phyloP scores from a whole-genome alignment of 768 basidiomycete species.

The Imleria badia region DNA sequence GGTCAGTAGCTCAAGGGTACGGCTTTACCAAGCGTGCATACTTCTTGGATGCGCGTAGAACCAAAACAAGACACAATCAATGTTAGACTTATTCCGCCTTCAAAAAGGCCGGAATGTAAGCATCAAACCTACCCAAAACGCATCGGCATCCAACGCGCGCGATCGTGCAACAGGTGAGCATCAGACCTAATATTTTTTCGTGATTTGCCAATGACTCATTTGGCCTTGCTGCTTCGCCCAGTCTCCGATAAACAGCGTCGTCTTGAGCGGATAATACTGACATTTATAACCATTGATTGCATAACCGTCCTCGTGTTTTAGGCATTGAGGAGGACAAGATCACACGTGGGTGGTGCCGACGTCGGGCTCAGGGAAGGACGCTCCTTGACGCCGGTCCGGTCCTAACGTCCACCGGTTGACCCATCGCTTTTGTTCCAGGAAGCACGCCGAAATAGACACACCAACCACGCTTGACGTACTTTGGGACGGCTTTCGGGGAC shows the following conservation, averaged over 20 bases:
- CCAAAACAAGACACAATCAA: too few species aligned
- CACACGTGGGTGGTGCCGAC: not conserved
- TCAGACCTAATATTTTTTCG: slow-evolving; percentile 20
- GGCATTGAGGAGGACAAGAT: not conserved
- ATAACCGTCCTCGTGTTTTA: not conserved
- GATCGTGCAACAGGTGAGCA: not conserved
- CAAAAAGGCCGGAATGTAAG: slow-evolving; percentile 15
- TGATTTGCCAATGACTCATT: not conserved
- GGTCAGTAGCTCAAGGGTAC: too few species aligned
- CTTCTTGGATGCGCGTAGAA: too few species aligned
- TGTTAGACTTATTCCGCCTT: too few species aligned
- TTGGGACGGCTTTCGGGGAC: slow-evolving; percentile 19
- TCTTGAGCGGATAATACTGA: not conserved
- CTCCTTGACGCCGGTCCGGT: not conserved
- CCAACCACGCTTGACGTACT: slow-evolving; percentile 41
- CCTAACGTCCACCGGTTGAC: slow-evolving; percentile 23
- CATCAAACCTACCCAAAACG: slow-evolving; percentile 17
- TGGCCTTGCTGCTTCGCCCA: slow-evolving; percentile 15
- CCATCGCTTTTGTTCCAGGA: slow-evolving; percentile 25
- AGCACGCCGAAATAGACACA: slow-evolving; percentile 13
- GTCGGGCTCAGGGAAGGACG: not conserved
- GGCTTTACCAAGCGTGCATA: too few species aligned
- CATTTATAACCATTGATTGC: not conserved
- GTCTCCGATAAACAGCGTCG: not conserved
- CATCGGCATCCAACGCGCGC: not conserved